Percentiles rank a stretch among this genome's conserved stretches.
Conservation (phyloP, 1,284 basidiomycete species). For the Sanghuangporus weigelae region DNA sequence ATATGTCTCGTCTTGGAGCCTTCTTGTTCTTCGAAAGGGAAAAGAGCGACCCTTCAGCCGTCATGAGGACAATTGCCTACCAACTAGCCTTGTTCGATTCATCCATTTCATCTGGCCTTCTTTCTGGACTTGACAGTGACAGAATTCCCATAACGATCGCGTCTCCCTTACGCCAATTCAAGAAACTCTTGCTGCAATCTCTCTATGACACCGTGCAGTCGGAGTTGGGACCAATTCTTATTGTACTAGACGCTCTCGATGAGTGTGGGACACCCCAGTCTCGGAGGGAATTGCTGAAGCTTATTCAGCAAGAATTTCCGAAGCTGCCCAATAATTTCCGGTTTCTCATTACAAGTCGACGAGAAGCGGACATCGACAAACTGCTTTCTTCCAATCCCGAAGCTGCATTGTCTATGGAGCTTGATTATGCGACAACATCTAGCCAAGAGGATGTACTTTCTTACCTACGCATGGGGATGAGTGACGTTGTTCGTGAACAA, state of each 20-base stretch:
- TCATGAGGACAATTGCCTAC: not conserved
- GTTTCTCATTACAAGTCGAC: not conserved
- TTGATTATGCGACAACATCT: not conserved
- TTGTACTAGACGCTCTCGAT: constrained; percentile 1
- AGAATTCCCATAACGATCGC: not conserved
- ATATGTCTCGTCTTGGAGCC: constrained; percentile 22
- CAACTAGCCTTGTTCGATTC: not conserved
- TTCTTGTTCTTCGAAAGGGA: constrained; percentile 26
- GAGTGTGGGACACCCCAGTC: not conserved
- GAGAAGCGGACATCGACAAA: not conserved
- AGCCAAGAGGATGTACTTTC: not conserved
- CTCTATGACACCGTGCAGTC: not conserved
- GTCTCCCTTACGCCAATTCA: not conserved
- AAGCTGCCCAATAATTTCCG: not conserved
- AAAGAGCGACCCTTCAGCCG: not conserved
- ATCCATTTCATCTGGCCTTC: not conserved
- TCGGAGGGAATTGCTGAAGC: not conserved
- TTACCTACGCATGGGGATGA: not conserved
- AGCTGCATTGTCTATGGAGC: not conserved
- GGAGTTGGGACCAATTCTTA: not conserved
- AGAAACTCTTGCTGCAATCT: not conserved
- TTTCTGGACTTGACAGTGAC: not conserved
- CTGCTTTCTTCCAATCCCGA: not conserved
- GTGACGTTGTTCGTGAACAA: not conserved
- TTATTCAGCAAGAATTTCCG: not conserved